Base-by-base conservation (phyloP, 1,284 basidiomycete species). In the Schizophyllum commune region DNA sequence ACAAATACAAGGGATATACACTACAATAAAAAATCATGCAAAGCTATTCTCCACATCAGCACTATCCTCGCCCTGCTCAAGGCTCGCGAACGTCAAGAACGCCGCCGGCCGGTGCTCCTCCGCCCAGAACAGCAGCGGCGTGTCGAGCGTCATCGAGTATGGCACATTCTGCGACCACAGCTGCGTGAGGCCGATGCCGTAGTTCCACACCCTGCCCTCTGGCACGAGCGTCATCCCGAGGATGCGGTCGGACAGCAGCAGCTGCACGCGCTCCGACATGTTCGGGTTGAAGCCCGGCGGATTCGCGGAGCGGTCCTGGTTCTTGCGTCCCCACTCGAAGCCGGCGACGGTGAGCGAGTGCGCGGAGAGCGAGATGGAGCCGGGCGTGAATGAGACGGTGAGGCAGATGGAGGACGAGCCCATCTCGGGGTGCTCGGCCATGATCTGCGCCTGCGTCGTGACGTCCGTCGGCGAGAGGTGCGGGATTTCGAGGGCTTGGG, bases 271-370 rank as follows among this genome's bases (percentile, higher is more conserved):
- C 73, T 97, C 96, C 2, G 95, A 96, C 96, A 98, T 98, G 67
- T 92, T 94, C 27, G 95, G 91, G 73, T 96, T 98, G 81, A 96
- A 99, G 54, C 95, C 94, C 4, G 86, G 79, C 68, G 93, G 90
- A 67, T 93, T 93, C 56, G 88, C 83, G n/a, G 91, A 90, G 55
- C 83, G 90, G 70, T 94, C 94, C 65, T 81, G 75, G 69, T 95
- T 95, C 79, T 98, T 98, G 66, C 97, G 82, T 54, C 96, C 96
- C 96, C 96, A 99, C 72, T 99, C 97, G 73, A 99, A 99, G 17
- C 97, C 97, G 59, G 89, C 83, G 3, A 96, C 88, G 8, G 89
- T 90, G 59, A 99, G 77, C 51, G 87, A 91, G 77, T 98, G 95
- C 0, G 96, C 91, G 53, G 95, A 95, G 52, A 99, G 78, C 32